Evolutionary conservation across 441 rosid species (phyloP).

Genomic region (Eutrema salsugineum): DNA sequence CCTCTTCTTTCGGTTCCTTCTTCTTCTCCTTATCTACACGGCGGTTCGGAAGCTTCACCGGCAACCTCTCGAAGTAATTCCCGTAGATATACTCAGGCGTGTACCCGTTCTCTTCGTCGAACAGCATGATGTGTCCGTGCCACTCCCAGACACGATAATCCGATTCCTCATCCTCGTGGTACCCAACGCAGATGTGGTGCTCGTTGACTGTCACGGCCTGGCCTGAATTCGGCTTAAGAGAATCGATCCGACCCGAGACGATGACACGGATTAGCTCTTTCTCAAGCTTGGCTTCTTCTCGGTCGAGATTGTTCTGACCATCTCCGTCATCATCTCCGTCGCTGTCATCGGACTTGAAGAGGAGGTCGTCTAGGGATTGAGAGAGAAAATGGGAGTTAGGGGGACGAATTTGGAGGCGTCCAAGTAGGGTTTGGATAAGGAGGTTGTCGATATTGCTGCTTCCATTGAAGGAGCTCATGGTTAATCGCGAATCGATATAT

Average conservation of each 20-base stretch:
- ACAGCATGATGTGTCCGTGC: slow-evolving; percentile 95
- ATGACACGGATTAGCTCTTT: slow-evolving; percentile 68
- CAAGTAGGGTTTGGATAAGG: slow-evolving; percentile 71
- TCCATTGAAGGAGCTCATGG: slow-evolving; percentile 69
- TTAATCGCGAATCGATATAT: background rate
- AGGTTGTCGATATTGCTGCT: slow-evolving; percentile 61
- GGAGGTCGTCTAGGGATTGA: slow-evolving; percentile 77
- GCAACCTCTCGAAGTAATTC: slow-evolving; percentile 92
- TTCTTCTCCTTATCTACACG: slow-evolving; percentile 35
- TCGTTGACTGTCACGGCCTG: slow-evolving; percentile 78
- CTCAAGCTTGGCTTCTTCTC: slow-evolving; percentile 82
- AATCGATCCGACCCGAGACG: slow-evolving; percentile 56
- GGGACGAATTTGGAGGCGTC: slow-evolving; percentile 75
- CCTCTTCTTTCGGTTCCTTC: slow-evolving; percentile 38
- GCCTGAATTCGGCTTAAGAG: slow-evolving; percentile 80
- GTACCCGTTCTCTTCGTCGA: slow-evolving; percentile 81
- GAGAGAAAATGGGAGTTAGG: slow-evolving; percentile 44
- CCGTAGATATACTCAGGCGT: slow-evolving; percentile 93
- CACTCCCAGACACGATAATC: slow-evolving; percentile 97
- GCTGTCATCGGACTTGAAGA: slow-evolving; percentile 57
- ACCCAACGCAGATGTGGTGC: slow-evolving; percentile 80
- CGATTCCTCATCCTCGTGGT: slow-evolving; percentile 65
- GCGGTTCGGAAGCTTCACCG: slow-evolving; percentile 30
- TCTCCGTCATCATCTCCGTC: slow-evolving; percentile 23
- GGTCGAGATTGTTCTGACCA: slow-evolving; percentile 44